Conservation (phyloP, 805 yeast genomes). For the Saccharomycopsis capsularis region DNA sequence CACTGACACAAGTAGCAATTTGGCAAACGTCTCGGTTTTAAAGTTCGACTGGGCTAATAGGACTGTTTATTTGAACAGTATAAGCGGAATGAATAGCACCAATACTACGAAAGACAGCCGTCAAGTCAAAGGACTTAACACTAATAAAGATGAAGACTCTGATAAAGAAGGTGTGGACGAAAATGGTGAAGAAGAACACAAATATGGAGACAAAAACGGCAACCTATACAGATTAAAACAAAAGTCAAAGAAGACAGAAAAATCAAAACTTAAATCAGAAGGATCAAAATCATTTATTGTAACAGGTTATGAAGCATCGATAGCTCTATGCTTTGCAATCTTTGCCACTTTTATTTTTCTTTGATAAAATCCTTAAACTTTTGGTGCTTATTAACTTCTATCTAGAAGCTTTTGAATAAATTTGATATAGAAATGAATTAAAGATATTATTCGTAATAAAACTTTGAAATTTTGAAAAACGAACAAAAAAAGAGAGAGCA, state of each 20-base stretch:
- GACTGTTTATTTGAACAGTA: background rate
- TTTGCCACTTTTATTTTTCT: no score
- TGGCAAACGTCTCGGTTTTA: background rate
- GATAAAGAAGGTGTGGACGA: background rate
- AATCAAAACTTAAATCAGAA: constrained; percentile 12
- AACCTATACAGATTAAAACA: background rate
- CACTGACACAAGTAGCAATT: background rate
- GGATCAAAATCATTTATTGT: background rate
- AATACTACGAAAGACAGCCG: no score
- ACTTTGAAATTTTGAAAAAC: no score
- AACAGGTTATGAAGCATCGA: background rate
- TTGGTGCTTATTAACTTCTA: no score
- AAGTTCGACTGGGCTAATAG: background rate
- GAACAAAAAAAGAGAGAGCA: background rate
- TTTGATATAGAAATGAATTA: no score
- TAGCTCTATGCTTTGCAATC: no score
- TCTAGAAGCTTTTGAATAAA: no score
- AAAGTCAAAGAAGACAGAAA: background rate
- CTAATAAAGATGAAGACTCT: background rate
- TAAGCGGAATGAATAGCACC: no score
- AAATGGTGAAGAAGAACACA: background rate
- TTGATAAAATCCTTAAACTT: background rate
- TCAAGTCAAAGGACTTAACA: no score
- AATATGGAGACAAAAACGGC: background rate
- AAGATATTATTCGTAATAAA: no score